Percentiles rank a stretch among this genome's conserved stretches.
Conservation (phyloP, 2,329 filamentous ascomycete species). For the Hypoxylon sp. region DNA sequence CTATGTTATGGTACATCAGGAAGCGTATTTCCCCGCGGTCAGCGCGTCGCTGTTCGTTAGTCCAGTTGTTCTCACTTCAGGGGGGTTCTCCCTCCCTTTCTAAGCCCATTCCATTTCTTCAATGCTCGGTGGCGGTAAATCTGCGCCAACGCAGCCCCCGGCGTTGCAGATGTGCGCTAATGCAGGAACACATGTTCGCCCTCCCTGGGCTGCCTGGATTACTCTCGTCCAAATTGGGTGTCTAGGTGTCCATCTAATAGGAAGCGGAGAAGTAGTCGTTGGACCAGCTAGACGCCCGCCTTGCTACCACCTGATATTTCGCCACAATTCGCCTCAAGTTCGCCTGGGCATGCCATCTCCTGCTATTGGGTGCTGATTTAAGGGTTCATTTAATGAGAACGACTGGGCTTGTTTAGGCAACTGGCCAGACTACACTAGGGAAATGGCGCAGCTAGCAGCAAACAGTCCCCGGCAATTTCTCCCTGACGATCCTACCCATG, state of each 20-base stretch:
- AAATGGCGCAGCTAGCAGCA: constrained; percentile 29
- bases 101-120: constrained; percentile 11
- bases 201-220: constrained; percentile 15
- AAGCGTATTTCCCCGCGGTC: constrained; percentile 27
- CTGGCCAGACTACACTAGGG: constrained; percentile 9
- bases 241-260: constrained; percentile 12
- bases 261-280: constrained; percentile 19
- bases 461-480: constrained; percentile 32
- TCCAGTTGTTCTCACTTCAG: constrained; percentile 33
- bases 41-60: constrained; percentile 34
- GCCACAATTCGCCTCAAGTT: constrained; percentile 7
- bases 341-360: not conserved
- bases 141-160: constrained; percentile 32
- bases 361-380: constrained; percentile 24
- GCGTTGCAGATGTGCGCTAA: constrained; percentile 44
- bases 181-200: constrained; percentile 49
- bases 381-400: constrained; percentile 23
- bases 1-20: not conserved
- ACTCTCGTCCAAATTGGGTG: constrained; percentile 23
- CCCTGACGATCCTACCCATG: constrained; percentile 39
- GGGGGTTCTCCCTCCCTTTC: constrained; percentile 20
- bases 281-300: constrained; percentile 26
- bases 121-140: constrained; percentile 32
- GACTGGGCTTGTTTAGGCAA: constrained; percentile 32
- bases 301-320: constrained; percentile 13